phyloP scores from a whole-genome alignment of 306 rosid species.

The Begonia peltatifolia region DNA sequence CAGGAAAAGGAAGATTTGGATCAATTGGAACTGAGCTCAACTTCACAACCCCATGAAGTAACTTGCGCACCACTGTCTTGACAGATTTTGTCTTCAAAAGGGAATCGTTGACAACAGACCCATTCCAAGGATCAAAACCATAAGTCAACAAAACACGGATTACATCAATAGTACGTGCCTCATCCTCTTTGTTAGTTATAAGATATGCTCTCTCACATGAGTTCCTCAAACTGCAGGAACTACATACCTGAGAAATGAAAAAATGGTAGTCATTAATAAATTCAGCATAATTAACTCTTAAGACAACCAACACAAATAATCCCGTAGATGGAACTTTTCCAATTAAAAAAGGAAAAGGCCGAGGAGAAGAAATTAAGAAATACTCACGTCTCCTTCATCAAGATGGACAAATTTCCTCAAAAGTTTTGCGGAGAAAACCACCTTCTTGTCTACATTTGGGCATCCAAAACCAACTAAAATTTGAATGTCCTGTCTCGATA shows the following conservation, averaged over 20 bases:
- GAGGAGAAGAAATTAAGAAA: neutral
- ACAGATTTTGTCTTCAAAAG: constrained; percentile 67
- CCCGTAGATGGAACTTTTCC: no score
- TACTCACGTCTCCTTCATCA: constrained; percentile 96
- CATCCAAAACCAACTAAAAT: constrained; percentile 89
- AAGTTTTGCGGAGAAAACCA: constrained; percentile 83
- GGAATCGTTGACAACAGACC: constrained; percentile 37
- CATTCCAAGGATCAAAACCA: constrained; percentile 75
- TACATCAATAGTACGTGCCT: constrained; percentile 73
- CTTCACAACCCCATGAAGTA: constrained; percentile 89
- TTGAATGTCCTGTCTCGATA: constrained; percentile 77
- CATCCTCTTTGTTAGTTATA: constrained; percentile 79
- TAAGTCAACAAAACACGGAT: constrained; percentile 66
- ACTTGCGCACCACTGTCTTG: constrained; percentile 69
- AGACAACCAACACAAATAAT: no score
- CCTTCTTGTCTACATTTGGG: constrained; percentile 69
- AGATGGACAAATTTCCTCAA: constrained; percentile 76
- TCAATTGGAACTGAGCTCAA: constrained; percentile 90
- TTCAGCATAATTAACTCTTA: neutral
- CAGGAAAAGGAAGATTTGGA: constrained; percentile 81
- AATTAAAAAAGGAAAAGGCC: no score
- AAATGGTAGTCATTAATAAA: constrained; percentile 12
- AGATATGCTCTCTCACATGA: constrained; percentile 74
- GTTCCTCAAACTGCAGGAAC: constrained; percentile 96
- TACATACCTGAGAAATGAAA: constrained; percentile 70